Conservation (phyloP, 495 filamentous ascomycete genomes). For the Staphylotrichum tortipilum region DNA sequence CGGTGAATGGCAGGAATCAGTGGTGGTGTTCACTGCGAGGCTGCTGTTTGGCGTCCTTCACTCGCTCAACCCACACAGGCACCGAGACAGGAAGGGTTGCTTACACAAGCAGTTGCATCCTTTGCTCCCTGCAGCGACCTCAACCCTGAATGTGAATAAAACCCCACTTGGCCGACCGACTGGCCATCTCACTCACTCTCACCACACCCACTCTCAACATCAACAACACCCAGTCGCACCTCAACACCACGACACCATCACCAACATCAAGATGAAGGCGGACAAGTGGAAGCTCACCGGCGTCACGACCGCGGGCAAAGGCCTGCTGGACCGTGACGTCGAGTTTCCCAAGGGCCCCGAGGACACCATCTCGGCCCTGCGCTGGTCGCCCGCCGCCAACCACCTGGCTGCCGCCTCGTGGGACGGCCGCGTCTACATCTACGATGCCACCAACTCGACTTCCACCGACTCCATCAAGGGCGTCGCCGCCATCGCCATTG, state of each 20-base stretch:
- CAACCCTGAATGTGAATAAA: not conserved
- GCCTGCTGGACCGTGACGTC: conserved; percentile 75
- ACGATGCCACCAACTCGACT: conserved; percentile 67
- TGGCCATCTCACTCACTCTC: too few species aligned
- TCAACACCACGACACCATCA: not conserved
- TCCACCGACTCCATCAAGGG: conserved; percentile 49
- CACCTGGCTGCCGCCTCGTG: conserved; percentile 80
- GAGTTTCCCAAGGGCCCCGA: conserved; percentile 61
- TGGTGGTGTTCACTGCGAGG: too few species aligned
- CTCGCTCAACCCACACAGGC: too few species aligned
- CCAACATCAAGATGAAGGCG: conserved; percentile 7
- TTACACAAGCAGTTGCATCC: too few species aligned
- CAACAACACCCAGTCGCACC: too few species aligned
- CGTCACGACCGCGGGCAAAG: conserved; percentile 42
- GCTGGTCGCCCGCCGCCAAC: conserved; percentile 69
- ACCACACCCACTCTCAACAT: not conserved
- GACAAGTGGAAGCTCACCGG: conserved; percentile 25
- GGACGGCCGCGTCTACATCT: conserved; percentile 92
- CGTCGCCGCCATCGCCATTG: conserved; percentile 69
- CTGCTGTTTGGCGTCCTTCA: too few species aligned
- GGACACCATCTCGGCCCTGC: conserved; percentile 77
- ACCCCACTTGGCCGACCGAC: not conserved
- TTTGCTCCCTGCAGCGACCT: too few species aligned
- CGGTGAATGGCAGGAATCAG: too few species aligned
- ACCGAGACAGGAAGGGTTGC: too few species aligned